Evolutionary conservation across 495 filamentous ascomycete genomes (phyloP), one percentile per base, ranked within the genome.

Genomic region (Penicillium goetzii): DNA sequence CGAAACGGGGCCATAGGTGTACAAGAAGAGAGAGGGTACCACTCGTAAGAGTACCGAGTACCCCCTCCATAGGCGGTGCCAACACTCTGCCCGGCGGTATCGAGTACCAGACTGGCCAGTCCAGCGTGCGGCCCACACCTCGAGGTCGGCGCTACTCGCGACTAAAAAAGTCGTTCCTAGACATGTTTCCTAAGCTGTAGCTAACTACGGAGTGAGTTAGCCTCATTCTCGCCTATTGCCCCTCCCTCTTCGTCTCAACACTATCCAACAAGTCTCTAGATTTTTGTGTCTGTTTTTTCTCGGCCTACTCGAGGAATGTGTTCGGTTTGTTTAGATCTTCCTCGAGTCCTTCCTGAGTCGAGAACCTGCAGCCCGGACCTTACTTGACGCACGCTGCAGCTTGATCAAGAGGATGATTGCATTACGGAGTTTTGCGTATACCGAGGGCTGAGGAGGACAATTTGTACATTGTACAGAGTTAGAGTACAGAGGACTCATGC

Each of bases 251-350:
- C 12, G 3, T 40, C 34, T 36, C 12, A 14, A 14, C 34, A 9
- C 34, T 10, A 14, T 36, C 34, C 34, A 36, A 36, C 34, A 10
- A 36, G 7, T 36, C 34, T 14, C 10, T 7, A 14, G 12, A 8
- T 32, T 32, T 32, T 32, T 8, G 30, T 45, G 40, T 45, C 14
- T 19, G 4, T 23, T 34, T 21, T 19, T 55, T 11, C 30, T 55
- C 32, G n/a, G 11, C 17, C 52, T 55, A 8, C 30, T 33, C 50
- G 32, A 38, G 52, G 30, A 63, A 56, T 40, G 49, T 56, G 34
- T 60, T 60, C 21, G 52, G 33, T 33, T 68, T 71, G 66, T 71
- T 71, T 71, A 67, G 66, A 72, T 72, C 58, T 63, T 65, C 67
- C 32, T 65, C 56, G 56, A 71, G 63, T 69, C 61, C 58, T 72